phyloP scores from a whole-genome alignment of 2,329 filamentous ascomycete species.

The Cordyceps javanica region DNA sequence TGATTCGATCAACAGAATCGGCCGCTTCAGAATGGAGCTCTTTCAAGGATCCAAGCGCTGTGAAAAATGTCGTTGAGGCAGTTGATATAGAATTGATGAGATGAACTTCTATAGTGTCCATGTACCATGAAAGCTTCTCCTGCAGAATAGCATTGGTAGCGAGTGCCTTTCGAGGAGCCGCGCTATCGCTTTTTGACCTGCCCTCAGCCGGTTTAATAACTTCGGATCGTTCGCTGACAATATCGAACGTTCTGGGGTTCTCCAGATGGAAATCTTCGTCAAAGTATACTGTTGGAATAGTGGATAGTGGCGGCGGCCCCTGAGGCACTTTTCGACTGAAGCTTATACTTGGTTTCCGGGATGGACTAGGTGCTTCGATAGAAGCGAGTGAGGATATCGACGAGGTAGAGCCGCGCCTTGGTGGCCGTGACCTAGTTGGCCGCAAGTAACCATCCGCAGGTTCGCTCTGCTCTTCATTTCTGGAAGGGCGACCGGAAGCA shows the following conservation, averaged over 20 bases:
- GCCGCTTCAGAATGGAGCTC: constrained; percentile 89
- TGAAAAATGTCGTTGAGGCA: constrained; percentile 94
- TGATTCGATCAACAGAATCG: constrained; percentile 83
- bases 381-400: constrained; percentile 46
- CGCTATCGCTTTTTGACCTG: constrained; percentile 44
- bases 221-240: constrained; percentile 92
- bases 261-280: constrained; percentile 93
- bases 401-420: constrained; percentile 31
- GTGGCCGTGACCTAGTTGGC: constrained; percentile 27
- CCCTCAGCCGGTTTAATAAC: constrained; percentile 65
- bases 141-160: constrained; percentile 96
- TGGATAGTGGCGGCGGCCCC: constrained; percentile 78
- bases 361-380: constrained; percentile 37
- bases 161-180: constrained; percentile 68
- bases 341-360: constrained; percentile 40
- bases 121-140: constrained; percentile 98
- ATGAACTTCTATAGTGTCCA: constrained; percentile 98
- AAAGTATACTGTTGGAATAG: constrained; percentile 89
- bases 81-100: constrained; percentile 94
- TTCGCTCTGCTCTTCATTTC: constrained; percentile 37
- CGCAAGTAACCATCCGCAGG: constrained; percentile 41
- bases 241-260: constrained; percentile 91
- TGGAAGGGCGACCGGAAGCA: constrained; percentile 34
- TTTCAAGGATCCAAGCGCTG: constrained; percentile 81
- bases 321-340: constrained; percentile 56